phyloP scores from a whole-genome alignment of 2,329 filamentous ascomycete genomes.

The Calycina herbarum region DNA sequence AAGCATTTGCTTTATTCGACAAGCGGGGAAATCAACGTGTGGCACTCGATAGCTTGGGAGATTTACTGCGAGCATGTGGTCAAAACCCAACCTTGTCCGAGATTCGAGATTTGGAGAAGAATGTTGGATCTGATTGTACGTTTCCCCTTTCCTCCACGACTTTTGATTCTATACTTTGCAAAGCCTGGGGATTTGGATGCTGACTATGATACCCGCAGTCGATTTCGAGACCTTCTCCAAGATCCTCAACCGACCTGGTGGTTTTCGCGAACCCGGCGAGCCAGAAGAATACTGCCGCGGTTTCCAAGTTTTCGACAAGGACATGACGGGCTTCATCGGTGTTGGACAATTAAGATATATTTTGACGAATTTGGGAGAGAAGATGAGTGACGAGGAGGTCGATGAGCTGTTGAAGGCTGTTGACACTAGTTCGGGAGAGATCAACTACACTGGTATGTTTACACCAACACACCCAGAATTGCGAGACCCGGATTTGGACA shows the following conservation, averaged over 20 bases:
- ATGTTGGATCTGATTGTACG: slow-evolving; percentile 87
- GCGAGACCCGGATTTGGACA: not conserved
- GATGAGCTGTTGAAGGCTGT: slow-evolving; percentile 98
- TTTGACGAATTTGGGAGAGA: slow-evolving; percentile 95
- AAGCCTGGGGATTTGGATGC: not conserved
- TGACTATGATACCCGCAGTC: slow-evolving; percentile 54
- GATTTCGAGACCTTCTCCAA: slow-evolving; percentile 98
- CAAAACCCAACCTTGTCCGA: slow-evolving; percentile 96
- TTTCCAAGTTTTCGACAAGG: slow-evolving; percentile 99
- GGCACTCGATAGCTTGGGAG: slow-evolving; percentile 79
- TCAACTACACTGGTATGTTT: slow-evolving; percentile 88
- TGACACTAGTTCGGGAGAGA: slow-evolving; percentile 91
- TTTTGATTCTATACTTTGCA: not conserved
- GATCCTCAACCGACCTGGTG: slow-evolving; percentile 93
- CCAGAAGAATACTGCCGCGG: slow-evolving; percentile 98
- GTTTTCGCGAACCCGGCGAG: slow-evolving; percentile 97
- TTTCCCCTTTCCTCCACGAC: slow-evolving; percentile 32
- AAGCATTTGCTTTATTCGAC: slow-evolving; percentile 99
- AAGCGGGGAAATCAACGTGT: slow-evolving; percentile 97
- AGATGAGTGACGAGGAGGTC: slow-evolving; percentile 98
- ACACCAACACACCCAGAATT: not conserved
- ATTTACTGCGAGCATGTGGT: slow-evolving; percentile 92
- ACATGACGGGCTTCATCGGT: slow-evolving; percentile 96
- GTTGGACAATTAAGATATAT: slow-evolving; percentile 98
- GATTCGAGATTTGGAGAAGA: slow-evolving; percentile 90